Evolutionary conservation across 257 asterid genomes (phyloP), one percentile per base, ranked within the genome.

Genomic region (Petunia axillaris): DNA sequence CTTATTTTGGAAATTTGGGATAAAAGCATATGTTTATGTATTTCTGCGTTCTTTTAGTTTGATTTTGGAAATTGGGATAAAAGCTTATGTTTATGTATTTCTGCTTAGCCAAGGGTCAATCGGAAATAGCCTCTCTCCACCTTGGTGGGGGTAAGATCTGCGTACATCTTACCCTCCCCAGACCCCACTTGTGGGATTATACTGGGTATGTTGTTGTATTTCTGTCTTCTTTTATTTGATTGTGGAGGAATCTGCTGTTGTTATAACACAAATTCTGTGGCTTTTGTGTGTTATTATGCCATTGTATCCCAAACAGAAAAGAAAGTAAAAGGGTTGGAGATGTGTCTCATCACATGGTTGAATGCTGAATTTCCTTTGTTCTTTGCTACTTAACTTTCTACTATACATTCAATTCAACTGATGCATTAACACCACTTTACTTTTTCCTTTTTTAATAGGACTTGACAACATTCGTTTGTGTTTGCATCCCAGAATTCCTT

Each of bases 401-500:
- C 3, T 35, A 3, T 71, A 11, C 35, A 10, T n/a, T 35, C 44
- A 11, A 48, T 48, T 71, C 10, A 71, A 71, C 13, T 71, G 77
- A 48, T 71, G 60, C 35, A 48, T 48, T 48, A 35, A 71, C 62
- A 48, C 62, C 1, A 10, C 16, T 10, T 64, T 73, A 1, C 59
- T 48, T 64, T 2, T 80, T 39, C 44, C 38, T 38, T 64, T 85
- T 86, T 75, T 60, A 75, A 81, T 91, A 95, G 99, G 99, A 95
- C 83, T 74, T 95, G 87, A 95, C 98, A 14, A 95, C 99, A 16
- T 95, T 95, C 71, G 86, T 92, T 79, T 95, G 98, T 65, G 99
- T 95, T 64, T 92, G 98, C 90, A 95, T 95, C 82, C 99, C 98
- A 4, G 99, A 95, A 79, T 95, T 95, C 89, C 98, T 95, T 75